These are phyloP conservation scores for Laburnicola sp. DNA, from an alignment of 2,329 filamentous ascomycete species.

Conservation along the genomic window DNA sequence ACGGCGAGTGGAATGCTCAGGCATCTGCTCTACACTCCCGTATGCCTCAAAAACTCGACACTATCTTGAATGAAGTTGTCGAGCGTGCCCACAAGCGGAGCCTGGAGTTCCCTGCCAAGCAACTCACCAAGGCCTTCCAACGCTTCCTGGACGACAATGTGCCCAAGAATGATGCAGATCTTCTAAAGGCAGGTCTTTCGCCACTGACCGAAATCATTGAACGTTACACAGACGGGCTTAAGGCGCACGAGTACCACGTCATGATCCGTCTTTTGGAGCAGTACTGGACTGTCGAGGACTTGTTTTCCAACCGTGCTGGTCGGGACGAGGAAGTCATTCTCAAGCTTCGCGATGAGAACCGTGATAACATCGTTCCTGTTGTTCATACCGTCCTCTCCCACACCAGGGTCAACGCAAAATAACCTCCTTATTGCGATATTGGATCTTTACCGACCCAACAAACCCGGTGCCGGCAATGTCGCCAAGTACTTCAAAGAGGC, in stretches of 20 bases:
- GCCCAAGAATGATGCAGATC: constrained; percentile 68
- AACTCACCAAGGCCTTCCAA: constrained; percentile 77
- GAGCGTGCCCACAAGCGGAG: constrained; percentile 78
- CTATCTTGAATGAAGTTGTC: constrained; percentile 79
- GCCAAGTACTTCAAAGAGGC: constrained; percentile 82
- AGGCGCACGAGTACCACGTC: constrained; percentile 83
- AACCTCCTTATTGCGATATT: constrained; percentile 88
- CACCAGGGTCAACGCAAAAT: constrained; percentile 89
- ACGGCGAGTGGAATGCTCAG: constrained; percentile 94
- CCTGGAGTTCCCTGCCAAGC: constrained; percentile 88
- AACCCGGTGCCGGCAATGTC: constrained; percentile 84
- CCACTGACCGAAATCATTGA: constrained; percentile 79
- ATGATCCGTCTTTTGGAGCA: constrained; percentile 77
- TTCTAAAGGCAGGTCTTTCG: constrained; percentile 71
- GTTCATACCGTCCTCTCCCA: constrained; percentile 91
- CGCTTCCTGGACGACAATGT: constrained; percentile 91
- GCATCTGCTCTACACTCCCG: constrained; percentile 95
- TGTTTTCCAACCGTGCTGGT: constrained; percentile 81
- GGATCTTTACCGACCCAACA: constrained; percentile 93
- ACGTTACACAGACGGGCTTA: constrained; percentile 83
- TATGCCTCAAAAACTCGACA: constrained; percentile 92
- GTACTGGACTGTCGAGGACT: constrained; percentile 80
- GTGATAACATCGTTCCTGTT: constrained; percentile 83
- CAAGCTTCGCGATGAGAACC: constrained; percentile 92
- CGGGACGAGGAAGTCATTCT: constrained; percentile 95